Evolutionary conservation across 2,329 filamentous ascomycete species (phyloP).

Genomic region (Cryphonectria radicalis): DNA sequence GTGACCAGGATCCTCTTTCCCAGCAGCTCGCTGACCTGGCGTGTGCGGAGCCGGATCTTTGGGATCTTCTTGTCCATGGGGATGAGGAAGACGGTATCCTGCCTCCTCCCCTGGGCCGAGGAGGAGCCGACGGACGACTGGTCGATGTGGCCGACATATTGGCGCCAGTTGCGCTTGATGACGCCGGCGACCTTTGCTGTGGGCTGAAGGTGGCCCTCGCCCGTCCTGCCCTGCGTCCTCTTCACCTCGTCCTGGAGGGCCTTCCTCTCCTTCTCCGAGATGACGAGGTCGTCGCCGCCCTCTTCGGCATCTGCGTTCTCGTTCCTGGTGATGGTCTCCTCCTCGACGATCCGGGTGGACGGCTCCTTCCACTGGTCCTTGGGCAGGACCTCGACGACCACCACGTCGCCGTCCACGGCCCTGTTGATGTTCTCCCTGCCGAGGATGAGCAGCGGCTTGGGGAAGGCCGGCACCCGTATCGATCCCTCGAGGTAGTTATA

Average conservation of each 20-base stretch:
- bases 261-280: slow-evolving; percentile 85
- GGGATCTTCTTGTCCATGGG: slow-evolving; percentile 98
- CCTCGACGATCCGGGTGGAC: slow-evolving; percentile 93
- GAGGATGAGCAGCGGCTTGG: slow-evolving; percentile 83
- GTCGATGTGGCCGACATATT: slow-evolving; percentile 96
- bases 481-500: slow-evolving; percentile 98
- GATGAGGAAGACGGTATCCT: slow-evolving; percentile 91
- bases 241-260: slow-evolving; percentile 91
- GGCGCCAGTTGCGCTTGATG: slow-evolving; percentile 95
- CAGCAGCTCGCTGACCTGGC: slow-evolving; percentile 85
- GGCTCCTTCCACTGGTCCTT: slow-evolving; percentile 97
- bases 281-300: slow-evolving; percentile 69
- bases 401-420: slow-evolving; percentile 86
- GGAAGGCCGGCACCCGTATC: slow-evolving; percentile 86
- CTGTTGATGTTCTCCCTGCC: slow-evolving; percentile 97
- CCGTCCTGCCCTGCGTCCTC: slow-evolving; percentile 75
- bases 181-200: slow-evolving; percentile 92
- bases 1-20: slow-evolving; percentile 92
- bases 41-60: slow-evolving; percentile 90
- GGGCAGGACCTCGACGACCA: slow-evolving; percentile 90
- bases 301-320: slow-evolving; percentile 90
- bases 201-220: slow-evolving; percentile 81
- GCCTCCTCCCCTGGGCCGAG: slow-evolving; percentile 76
- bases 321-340: slow-evolving; percentile 87
- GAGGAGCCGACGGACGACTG: slow-evolving; percentile 78